phyloP scores from a whole-genome alignment of 371 early-diverging fungal genomes.

The Haplosporangium sp. region DNA sequence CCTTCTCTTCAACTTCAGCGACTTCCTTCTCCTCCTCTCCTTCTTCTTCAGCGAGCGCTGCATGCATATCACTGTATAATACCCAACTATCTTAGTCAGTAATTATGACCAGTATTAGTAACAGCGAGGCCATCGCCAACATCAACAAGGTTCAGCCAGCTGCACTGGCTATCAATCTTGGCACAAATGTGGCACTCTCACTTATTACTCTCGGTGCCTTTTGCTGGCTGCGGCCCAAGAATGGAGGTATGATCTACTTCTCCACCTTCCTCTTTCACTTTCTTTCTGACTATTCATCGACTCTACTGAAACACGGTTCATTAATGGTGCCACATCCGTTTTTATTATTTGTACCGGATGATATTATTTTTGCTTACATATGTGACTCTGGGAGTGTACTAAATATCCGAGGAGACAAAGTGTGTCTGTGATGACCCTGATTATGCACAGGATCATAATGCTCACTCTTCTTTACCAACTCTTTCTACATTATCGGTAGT shows the following conservation, averaged over 20 bases:
- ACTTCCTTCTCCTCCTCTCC: background rate
- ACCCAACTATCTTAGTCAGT: background rate
- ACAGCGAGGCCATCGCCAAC: background rate
- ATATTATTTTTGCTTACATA: too few relatives aligned
- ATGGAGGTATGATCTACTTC: conserved; percentile 55
- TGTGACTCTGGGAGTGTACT: too few relatives aligned
- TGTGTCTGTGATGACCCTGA: too few relatives aligned
- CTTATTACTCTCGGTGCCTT: conserved; percentile 60
- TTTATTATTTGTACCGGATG: too few relatives aligned
- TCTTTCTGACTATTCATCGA: too few relatives aligned
- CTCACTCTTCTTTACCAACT: background rate
- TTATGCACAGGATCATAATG: too few relatives aligned
- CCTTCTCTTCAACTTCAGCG: too few relatives aligned
- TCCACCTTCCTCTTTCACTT: background rate
- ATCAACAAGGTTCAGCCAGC: conserved; percentile 24
- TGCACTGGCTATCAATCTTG: conserved; percentile 62
- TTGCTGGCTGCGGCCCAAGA: conserved; percentile 61
- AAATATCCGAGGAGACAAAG: too few relatives aligned
- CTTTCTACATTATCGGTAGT: conserved; percentile 40
- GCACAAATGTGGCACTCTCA: conserved; percentile 58
- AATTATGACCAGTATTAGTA: conserved; percentile 26
- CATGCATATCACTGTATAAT: too few relatives aligned
- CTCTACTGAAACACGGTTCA: too few relatives aligned
- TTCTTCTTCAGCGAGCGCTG: background rate
- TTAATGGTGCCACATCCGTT: too few relatives aligned